Percentiles rank a stretch among this genome's conserved stretches.
Conservation (phyloP, 805 yeast species). For the Pichia eremophila region DNA sequence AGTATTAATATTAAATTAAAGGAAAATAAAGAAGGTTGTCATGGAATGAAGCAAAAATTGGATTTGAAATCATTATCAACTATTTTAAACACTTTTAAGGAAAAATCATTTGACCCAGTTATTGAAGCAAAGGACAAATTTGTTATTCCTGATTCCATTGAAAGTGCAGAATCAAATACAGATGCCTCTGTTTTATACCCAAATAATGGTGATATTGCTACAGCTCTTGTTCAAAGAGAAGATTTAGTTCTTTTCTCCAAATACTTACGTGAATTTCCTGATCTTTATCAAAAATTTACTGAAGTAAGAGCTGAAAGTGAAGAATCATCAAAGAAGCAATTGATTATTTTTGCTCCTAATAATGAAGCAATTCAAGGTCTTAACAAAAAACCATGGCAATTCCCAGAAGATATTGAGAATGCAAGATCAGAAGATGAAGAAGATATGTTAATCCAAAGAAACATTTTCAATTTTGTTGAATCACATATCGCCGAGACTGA, state of each 20-base stretch:
- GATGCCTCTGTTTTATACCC: conserved; percentile 20
- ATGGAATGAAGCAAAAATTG: neutral
- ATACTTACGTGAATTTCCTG: conserved; percentile 57
- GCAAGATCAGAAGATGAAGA: conserved; percentile 27
- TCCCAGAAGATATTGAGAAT: conserved; percentile 41
- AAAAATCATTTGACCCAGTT: conserved; percentile 3
- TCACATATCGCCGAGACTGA: conserved; percentile 46
- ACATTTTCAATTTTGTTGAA: conserved; percentile 48
- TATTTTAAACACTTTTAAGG: conserved; percentile 2
- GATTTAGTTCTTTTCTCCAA: conserved; percentile 56
- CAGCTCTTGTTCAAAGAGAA: conserved; percentile 30
- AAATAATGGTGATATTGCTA: conserved; percentile 23
- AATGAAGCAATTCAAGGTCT: conserved; percentile 48
- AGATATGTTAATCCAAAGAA: conserved; percentile 40
- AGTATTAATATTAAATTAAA: neutral
- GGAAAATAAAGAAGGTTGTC: conserved; percentile 1
- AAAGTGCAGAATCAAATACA: conserved; percentile 3
- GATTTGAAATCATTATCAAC: conserved; percentile 3
- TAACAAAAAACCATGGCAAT: conserved; percentile 70
- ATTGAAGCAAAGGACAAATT: conserved; percentile 4
- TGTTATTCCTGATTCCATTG: conserved; percentile 8
- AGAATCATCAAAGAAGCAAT: conserved; percentile 12
- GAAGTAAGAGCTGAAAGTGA: conserved; percentile 21
- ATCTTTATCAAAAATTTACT: conserved; percentile 37
- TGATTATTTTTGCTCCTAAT: conserved; percentile 64